phyloP scores from a whole-genome alignment of 352 stramenopile genomes.

The Stramenopiles sp. region DNA sequence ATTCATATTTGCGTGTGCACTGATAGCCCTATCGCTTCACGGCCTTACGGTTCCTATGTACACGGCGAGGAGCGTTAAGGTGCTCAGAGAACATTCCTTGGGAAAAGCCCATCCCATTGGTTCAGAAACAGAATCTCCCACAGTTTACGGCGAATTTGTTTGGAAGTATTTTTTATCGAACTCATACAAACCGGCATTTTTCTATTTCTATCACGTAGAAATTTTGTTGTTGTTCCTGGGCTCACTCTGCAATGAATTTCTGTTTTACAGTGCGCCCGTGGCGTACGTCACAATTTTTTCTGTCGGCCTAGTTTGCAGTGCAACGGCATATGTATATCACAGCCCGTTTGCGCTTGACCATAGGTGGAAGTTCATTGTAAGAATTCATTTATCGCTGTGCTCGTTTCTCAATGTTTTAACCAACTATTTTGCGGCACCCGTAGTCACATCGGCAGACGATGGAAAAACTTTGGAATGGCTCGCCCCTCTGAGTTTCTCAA shows the following conservation, averaged over 20 bases:
- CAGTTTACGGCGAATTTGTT: not conserved
- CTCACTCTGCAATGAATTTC: not conserved
- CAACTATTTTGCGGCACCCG: not conserved
- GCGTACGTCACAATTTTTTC: not conserved
- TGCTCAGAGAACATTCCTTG: not conserved
- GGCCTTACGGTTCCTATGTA: not conserved
- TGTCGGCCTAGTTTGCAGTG: not conserved
- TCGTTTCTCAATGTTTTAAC: not conserved
- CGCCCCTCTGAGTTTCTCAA: not conserved
- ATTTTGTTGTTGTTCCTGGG: not conserved
- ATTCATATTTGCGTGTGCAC: not conserved
- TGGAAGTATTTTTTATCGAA: conserved; percentile 1
- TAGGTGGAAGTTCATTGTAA: not conserved
- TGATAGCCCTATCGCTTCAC: not conserved
- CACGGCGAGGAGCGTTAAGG: not conserved
- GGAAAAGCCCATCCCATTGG: not conserved
- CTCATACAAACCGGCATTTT: not conserved
- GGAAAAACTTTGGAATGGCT: not conserved
- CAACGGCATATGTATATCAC: not conserved
- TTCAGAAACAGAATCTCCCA: not conserved
- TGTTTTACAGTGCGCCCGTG: not conserved
- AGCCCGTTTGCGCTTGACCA: not conserved
- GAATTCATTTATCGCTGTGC: not conserved
- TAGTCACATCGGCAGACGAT: not conserved
- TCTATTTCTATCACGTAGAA: not conserved